Evolutionary conservation across 192 early-diverging fungal species (phyloP).

Genomic region (Glomus cerebriforme): DNA sequence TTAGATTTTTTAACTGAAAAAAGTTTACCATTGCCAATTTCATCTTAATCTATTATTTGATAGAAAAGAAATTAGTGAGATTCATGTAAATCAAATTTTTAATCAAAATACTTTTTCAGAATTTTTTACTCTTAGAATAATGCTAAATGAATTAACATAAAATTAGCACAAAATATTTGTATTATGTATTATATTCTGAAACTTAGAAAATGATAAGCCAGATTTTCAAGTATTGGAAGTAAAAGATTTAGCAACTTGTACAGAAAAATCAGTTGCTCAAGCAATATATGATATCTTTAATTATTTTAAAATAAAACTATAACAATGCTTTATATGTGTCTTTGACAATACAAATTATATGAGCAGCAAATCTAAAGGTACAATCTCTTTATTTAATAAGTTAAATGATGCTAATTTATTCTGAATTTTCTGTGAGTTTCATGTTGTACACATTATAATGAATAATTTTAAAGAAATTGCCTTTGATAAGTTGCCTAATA

Average conservation of each 20-base stretch:
- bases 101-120: too few relatives aligned
- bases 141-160: too few relatives aligned
- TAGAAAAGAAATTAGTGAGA: neutral
- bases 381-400: neutral
- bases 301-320: neutral
- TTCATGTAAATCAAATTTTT: neutral
- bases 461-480: neutral
- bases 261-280: neutral
- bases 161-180: too few relatives aligned
- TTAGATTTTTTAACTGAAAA: neutral
- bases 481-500: neutral
- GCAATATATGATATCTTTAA: neutral
- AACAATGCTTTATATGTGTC: neutral
- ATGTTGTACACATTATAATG: neutral
- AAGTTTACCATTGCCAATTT: neutral
- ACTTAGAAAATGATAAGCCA: neutral
- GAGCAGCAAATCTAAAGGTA: neutral
- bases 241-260: neutral
- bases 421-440: neutral
- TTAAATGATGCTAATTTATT: neutral
- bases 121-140: too few relatives aligned
- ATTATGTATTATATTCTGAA: neutral
- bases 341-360: neutral
- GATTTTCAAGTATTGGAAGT: neutral
- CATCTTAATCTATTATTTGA: neutral